Percentiles rank a stretch among this genome's conserved stretches.
Conservation (phyloP, 2,329 filamentous ascomycete genomes). For the Monosporascus sp. region DNA sequence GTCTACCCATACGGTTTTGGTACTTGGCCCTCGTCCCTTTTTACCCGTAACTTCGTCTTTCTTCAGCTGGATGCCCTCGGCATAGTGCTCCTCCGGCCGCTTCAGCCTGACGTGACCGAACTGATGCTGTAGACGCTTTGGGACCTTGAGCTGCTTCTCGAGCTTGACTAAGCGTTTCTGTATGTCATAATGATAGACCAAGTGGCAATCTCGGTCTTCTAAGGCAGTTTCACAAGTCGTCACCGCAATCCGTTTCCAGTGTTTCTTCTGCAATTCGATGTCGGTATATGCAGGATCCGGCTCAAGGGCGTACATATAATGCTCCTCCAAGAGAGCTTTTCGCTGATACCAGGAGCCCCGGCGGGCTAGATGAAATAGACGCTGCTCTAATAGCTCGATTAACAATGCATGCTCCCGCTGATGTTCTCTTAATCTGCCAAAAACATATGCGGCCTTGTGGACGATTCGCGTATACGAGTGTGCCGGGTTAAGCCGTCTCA, state of each 20-base stretch:
- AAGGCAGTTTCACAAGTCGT: conserved; percentile 81
- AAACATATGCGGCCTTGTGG: conserved; percentile 75
- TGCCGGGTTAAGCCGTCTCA: conserved; percentile 82
- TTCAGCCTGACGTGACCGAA: conserved; percentile 80
- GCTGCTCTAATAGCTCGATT: conserved; percentile 70
- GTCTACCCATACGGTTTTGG: conserved; percentile 86
- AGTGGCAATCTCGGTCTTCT: conserved; percentile 81
- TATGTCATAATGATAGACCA: conserved; percentile 90
- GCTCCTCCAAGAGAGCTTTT: conserved; percentile 89
- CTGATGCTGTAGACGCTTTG: conserved; percentile 83
- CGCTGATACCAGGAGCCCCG: conserved; percentile 94
- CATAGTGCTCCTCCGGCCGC: conserved; percentile 67
- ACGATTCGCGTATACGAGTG: conserved; percentile 92
- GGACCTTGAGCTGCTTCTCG: conserved; percentile 76
- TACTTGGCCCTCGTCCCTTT: conserved; percentile 41
- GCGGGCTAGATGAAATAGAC: conserved; percentile 77
- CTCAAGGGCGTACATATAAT: conserved; percentile 73
- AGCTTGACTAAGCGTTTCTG: conserved; percentile 92
- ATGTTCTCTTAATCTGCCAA: conserved; percentile 79
- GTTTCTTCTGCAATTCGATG: conserved; percentile 60
- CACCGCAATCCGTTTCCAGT: conserved; percentile 74
- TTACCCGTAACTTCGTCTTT: conserved; percentile 43
- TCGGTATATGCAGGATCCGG: conserved; percentile 34
- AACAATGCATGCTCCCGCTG: conserved; percentile 70
- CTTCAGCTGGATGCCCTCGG: conserved; percentile 75